These are phyloP conservation scores for Stephania yunnanensis DNA, from an alignment of 164 flowering plant genomes.

Conservation along the genomic window DNA sequence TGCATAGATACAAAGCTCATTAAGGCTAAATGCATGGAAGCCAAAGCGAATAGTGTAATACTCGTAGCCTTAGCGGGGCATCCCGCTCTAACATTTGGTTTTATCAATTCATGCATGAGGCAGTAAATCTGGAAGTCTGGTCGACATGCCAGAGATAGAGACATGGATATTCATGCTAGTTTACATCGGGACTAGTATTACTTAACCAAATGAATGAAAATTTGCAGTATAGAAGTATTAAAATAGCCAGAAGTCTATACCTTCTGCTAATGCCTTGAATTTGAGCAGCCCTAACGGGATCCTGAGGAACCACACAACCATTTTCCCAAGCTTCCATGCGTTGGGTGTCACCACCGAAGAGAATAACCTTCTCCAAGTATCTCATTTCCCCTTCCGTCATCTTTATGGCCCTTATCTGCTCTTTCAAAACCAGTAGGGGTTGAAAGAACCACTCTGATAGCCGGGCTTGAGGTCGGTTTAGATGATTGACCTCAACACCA, in stretches of 20 bases:
- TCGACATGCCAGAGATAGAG: not conserved
- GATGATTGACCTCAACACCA: constrained; percentile 53
- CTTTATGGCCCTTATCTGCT: constrained; percentile 60
- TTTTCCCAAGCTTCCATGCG: constrained; percentile 69
- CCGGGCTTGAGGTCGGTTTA: constrained; percentile 75
- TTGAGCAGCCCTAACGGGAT: constrained; percentile 74
- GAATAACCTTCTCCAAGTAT: constrained; percentile 57
- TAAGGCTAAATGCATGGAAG: too few species aligned
- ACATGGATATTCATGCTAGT: not conserved
- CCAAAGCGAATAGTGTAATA: too few species aligned
- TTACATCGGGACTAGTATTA: not conserved
- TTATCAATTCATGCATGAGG: not conserved
- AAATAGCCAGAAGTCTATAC: constrained; percentile 27
- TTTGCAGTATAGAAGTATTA: not conserved
- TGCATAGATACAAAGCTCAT: not conserved
- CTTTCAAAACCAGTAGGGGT: constrained; percentile 71
- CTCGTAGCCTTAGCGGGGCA: not conserved
- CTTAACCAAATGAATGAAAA: not conserved
- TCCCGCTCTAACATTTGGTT: not conserved
- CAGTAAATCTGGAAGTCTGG: not conserved
- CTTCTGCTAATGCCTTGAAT: constrained; percentile 86
- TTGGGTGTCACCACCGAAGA: constrained; percentile 40
- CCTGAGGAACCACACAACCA: constrained; percentile 46
- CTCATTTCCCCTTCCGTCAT: constrained; percentile 49
- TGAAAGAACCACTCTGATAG: constrained; percentile 84